These are phyloP conservation scores for Populus nigra DNA, from an alignment of 345 rosid genomes.

Conservation along the genomic window DNA sequence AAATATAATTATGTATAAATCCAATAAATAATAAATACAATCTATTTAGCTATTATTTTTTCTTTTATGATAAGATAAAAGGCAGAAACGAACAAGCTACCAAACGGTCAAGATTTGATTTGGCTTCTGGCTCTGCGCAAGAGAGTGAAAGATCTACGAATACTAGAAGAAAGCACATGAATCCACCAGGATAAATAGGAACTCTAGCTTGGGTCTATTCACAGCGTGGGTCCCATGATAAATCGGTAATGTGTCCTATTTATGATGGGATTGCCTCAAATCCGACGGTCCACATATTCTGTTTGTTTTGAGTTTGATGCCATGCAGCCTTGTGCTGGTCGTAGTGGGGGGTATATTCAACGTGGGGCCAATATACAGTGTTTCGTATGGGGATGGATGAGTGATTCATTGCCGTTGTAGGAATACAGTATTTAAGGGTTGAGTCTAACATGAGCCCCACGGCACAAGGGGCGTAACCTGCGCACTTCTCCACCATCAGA, in stretches of 20 bases:
- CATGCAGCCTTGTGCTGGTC: background rate
- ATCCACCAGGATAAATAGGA: slow-evolving; percentile 26
- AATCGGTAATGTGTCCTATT: background rate
- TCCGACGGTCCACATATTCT: background rate
- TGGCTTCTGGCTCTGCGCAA: slow-evolving; percentile 18
- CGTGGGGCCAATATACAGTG: background rate
- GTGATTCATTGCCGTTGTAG: background rate
- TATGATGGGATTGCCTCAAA: background rate
- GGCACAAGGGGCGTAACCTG: background rate
- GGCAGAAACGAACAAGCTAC: too few relatives aligned
- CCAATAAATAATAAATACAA: too few relatives aligned
- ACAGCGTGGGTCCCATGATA: background rate
- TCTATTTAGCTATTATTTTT: too few relatives aligned
- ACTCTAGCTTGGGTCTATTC: background rate
- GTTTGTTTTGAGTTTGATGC: background rate
- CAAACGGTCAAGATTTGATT: background rate
- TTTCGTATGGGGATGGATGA: background rate
- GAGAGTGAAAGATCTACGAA: slow-evolving; percentile 1
- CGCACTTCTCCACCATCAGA: background rate
- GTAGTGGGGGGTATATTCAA: background rate
- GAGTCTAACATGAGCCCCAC: background rate
- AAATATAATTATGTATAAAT: too few relatives aligned
- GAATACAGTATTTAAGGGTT: background rate
- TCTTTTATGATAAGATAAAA: too few relatives aligned
- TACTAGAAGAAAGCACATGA: slow-evolving; percentile 31